Base-by-base conservation (phyloP, 1,139 yeast species). In the Ogataea hybrid region DNA sequence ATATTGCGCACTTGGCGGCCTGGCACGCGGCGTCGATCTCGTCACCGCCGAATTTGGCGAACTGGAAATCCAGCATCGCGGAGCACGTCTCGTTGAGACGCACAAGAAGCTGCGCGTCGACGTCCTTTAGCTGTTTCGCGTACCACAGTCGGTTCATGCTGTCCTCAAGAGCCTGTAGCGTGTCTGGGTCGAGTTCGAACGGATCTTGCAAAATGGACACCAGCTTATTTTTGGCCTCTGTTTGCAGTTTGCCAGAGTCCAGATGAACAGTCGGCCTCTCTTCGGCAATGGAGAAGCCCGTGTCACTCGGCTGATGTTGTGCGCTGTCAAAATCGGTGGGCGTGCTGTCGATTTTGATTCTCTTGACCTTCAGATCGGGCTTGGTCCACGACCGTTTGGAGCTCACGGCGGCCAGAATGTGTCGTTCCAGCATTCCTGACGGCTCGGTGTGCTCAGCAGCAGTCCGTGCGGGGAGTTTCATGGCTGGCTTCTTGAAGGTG, bases 1-100 rank as follows among this genome's bases (percentile, higher is more conserved):
- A 56, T n/a, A 67, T 63, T 0, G 71, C 57, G 0, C 79, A 68
- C 15, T 59, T 52, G 32, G 68, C 60, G 2, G 69, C 64, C 41
- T 62, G 65, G n/a, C 42, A 47, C 2, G 57, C 57, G 16, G 10
- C 18, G 3, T 21, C 22, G 29, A 28, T 12, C 28, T 46, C 43
- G 18, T 30, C 33, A 7, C 31, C 18, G 3, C 42, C 35, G 14
- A 38, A n/a, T 10, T 40, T 39, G 61, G 59, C 55, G 12, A 54
- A 52, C 18, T 34, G 25, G 16, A 51, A 25, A 15, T 57, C 57
- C 5, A 48, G 38, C 1, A 62, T 50, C 20, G 43, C 48, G 25
- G 53, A 32, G 29, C 63, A 49, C 9, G 65, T 37, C 5, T 42
- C 42, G 21, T 25, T 31, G 17, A 32, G 38, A 18, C 29, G 20